Evolutionary conservation across 2,329 filamentous ascomycete genomes (phyloP).

Genomic region (Cyphellophora attinorum): DNA sequence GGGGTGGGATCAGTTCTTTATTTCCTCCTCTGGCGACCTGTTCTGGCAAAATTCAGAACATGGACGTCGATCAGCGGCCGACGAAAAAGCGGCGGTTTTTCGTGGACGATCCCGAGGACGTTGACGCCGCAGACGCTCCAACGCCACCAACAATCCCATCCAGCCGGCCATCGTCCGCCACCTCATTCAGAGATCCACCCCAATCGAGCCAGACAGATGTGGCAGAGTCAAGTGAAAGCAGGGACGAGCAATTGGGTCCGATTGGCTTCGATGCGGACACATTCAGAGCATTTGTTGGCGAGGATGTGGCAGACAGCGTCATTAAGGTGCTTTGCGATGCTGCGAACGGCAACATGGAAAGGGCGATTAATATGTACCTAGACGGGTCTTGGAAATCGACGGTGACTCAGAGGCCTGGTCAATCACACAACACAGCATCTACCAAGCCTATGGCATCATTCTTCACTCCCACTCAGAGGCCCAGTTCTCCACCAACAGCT

Average conservation of each 20-base stretch:
- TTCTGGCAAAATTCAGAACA: too few relatives aligned
- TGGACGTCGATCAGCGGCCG: slow-evolving; percentile 42
- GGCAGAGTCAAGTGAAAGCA: slow-evolving; percentile 6
- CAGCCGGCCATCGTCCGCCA: slow-evolving; percentile 20
- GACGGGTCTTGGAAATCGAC: slow-evolving; percentile 51
- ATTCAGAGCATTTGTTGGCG: slow-evolving; percentile 50
- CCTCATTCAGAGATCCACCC: slow-evolving; percentile 6
- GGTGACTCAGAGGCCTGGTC: background rate
- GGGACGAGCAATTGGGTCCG: slow-evolving; percentile 3
- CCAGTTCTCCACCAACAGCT: background rate
- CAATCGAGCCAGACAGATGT: slow-evolving; percentile 10
- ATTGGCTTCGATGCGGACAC: slow-evolving; percentile 44
- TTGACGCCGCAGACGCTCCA: slow-evolving; percentile 17
- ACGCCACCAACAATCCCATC: slow-evolving; percentile 22
- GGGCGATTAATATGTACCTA: slow-evolving; percentile 55
- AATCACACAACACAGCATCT: slow-evolving; percentile 1
- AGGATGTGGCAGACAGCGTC: slow-evolving; percentile 33
- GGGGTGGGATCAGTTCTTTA: too few relatives aligned
- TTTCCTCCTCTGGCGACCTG: too few relatives aligned
- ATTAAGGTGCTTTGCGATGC: slow-evolving; percentile 39
- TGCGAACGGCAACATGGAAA: slow-evolving; percentile 46
- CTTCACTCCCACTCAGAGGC: background rate
- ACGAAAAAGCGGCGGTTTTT: slow-evolving; percentile 57
- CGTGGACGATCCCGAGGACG: slow-evolving; percentile 35
- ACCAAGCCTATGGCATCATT: slow-evolving; percentile 3